Conservation (phyloP, 192 early-diverging fungal genomes). For the Backusella tuberculispora region DNA sequence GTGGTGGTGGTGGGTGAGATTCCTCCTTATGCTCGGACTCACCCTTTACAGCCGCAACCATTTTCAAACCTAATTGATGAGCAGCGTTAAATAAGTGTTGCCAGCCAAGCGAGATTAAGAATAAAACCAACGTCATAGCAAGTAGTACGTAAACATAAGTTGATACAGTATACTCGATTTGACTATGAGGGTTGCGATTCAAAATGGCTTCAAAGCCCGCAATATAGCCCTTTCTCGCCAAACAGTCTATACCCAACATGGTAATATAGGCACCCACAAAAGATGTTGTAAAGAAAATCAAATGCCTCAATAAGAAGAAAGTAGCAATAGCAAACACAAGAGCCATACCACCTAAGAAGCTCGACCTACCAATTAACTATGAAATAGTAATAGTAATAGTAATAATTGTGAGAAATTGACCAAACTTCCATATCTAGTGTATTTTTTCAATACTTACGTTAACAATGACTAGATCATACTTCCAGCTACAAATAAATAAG, state of each 20-base stretch:
- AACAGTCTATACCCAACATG: neutral
- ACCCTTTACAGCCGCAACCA: neutral
- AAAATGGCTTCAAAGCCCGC: neutral
- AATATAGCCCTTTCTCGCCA: conserved; percentile 1
- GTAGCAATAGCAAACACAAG: neutral
- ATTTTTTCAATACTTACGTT: neutral
- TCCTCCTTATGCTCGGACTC: neutral
- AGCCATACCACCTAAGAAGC: neutral
- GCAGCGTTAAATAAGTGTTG: neutral
- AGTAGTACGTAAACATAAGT: neutral
- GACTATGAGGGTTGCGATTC: neutral
- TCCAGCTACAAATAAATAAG: conserved; percentile 32
- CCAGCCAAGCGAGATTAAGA: conserved; percentile 10
- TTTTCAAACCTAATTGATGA: conserved; percentile 20
- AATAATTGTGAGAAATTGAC: neutral
- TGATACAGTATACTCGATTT: neutral
- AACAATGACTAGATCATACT: conserved; percentile 31
- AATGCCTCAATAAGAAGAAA: neutral
- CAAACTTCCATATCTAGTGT: neutral
- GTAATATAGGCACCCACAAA: neutral
- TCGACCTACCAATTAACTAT: neutral
- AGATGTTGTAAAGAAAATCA: neutral
- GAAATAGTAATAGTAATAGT: neutral
- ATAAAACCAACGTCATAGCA: conserved; percentile 13
- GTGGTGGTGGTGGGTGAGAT: neutral